Evolutionary conservation across 441 rosid species (phyloP).

Genomic region (Breynia disticha): DNA sequence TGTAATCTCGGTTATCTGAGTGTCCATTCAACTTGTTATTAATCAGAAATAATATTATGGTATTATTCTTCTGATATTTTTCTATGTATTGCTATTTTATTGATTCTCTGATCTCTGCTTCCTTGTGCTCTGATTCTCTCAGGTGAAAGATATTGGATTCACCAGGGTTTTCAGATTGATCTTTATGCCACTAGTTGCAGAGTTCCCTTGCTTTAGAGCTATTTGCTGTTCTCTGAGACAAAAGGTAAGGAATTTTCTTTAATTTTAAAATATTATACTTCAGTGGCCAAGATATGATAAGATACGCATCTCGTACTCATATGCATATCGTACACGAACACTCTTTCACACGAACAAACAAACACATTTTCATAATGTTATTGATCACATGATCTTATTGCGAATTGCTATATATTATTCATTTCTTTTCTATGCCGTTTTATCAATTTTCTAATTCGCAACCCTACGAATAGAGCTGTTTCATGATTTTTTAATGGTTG

Average conservation of each 20-base stretch:
- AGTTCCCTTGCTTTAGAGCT: slow-evolving; percentile 97
- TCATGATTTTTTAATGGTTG: neutral
- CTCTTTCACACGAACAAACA: too few species aligned
- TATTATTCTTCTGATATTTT: neutral
- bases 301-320: too few species aligned
- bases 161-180: slow-evolving; percentile 98
- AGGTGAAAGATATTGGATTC: slow-evolving; percentile 93
- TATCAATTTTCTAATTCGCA: too few species aligned
- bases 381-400: too few species aligned
- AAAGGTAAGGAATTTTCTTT: slow-evolving; percentile 35
- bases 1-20: too few species aligned
- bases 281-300: too few species aligned
- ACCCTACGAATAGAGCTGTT: neutral
- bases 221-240: slow-evolving; percentile 77
- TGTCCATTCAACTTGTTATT: too few species aligned
- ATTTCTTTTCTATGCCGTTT: too few species aligned
- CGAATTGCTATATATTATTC: too few species aligned
- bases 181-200: slow-evolving; percentile 88
- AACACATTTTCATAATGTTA: too few species aligned
- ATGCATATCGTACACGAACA: too few species aligned
- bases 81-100: neutral
- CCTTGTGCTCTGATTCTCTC: slow-evolving; percentile 11
- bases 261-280: neutral
- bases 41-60: neutral
- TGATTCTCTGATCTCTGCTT: neutral